Conservation (phyloP, 805 yeast species). For the Metschnikowia peoriensis region DNA sequence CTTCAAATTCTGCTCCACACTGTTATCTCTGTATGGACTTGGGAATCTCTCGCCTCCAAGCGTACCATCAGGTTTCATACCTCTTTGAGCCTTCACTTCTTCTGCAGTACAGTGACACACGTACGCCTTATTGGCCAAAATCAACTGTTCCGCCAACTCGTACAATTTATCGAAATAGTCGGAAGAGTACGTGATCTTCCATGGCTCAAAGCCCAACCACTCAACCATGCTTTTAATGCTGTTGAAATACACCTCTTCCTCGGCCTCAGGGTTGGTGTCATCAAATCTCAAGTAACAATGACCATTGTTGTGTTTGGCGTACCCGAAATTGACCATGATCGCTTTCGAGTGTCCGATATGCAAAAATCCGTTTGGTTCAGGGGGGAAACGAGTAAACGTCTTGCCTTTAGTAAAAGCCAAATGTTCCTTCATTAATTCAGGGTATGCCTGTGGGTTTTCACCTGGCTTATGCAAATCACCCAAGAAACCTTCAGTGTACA, state of each 20-base stretch:
- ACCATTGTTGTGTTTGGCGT: conserved; percentile 83
- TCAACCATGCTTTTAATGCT: conserved; percentile 79
- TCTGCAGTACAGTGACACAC: conserved; percentile 94
- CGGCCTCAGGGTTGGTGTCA: conserved; percentile 99
- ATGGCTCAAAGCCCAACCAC: conserved; percentile 95
- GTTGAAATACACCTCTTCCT: conserved; percentile 85
- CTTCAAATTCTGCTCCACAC: conserved; percentile 68
- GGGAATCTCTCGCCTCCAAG: conserved; percentile 90
- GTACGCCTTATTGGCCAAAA: conserved; percentile 71
- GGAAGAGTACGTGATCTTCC: conserved; percentile 92
- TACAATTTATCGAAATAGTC: conserved; percentile 92
- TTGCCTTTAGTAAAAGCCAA: conserved; percentile 73
- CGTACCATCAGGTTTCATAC: conserved; percentile 86
- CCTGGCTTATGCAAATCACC: conserved; percentile 96
- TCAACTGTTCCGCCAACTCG: conserved; percentile 81
- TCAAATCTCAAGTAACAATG: conserved; percentile 90
- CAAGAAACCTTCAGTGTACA: conserved; percentile 93
- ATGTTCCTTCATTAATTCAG: conserved; percentile 81
- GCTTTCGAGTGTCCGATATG: conserved; percentile 99
- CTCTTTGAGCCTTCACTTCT: conserved; percentile 86
- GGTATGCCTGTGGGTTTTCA: conserved; percentile 86
- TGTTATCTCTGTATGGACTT: conserved; percentile 70
- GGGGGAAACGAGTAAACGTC: conserved; percentile 95
- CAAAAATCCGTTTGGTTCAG: conserved; percentile 96
- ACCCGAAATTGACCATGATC: conserved; percentile 97